Evolutionary conservation across 306 rosid species (phyloP).

Genomic region (Elaeagnus macrophylla): DNA sequence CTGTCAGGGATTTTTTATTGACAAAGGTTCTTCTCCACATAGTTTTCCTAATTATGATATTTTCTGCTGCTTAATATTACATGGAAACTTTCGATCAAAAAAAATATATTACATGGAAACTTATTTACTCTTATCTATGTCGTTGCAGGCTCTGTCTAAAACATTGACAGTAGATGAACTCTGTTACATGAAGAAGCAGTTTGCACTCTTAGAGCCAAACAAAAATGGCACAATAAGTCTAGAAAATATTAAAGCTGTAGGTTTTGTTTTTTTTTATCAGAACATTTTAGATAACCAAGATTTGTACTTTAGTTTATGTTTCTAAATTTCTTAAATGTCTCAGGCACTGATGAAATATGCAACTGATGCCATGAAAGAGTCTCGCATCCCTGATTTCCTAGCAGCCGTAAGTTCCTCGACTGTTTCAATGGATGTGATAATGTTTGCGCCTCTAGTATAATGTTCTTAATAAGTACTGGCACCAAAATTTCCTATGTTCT

Average conservation of each 20-base stretch:
- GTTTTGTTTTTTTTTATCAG: conserved; percentile 40
- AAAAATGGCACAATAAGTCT: conserved; percentile 65
- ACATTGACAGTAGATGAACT: conserved; percentile 62
- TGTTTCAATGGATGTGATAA: conserved; percentile 3
- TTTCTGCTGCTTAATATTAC: too few relatives aligned
- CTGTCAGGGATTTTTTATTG: not conserved
- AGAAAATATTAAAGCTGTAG: conserved; percentile 76
- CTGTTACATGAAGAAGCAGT: conserved; percentile 62
- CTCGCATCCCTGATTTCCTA: conserved; percentile 57
- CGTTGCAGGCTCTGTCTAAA: conserved; percentile 74
- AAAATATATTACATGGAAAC: not conserved
- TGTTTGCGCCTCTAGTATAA: not conserved
- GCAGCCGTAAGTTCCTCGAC: conserved; percentile 48
- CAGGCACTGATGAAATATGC: conserved; percentile 76
- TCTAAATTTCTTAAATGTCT: conserved; percentile 22
- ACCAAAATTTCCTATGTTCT: conserved; percentile 17
- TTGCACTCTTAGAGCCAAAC: conserved; percentile 63
- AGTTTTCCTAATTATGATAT: not conserved
- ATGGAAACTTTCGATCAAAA: too few relatives aligned
- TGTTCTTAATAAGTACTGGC: not conserved
- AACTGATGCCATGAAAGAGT: conserved; percentile 91
- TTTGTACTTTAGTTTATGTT: conserved; percentile 14
- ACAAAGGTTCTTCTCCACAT: not conserved
- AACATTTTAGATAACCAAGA: conserved; percentile 6
- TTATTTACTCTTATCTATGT: conserved; percentile 2